Evolutionary conservation across 164 flowering plant species (phyloP), one percentile per base, ranked within the genome.

Genomic region (Dillenia suffruticosa): DNA sequence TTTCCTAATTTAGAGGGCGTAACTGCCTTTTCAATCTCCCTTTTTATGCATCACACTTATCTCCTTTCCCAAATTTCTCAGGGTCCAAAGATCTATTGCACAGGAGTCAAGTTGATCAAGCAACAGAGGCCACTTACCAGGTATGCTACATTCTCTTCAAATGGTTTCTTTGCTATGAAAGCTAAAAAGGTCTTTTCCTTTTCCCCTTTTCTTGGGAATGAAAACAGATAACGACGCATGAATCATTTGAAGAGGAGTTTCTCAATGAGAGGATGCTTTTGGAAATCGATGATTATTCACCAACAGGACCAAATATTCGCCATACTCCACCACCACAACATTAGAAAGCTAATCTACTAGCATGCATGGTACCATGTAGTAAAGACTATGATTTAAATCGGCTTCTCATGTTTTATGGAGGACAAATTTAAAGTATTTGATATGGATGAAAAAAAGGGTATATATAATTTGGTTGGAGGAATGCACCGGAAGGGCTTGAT

Each of bases 281-380:
- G 9, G 63, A 50, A 43, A 49, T 49, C 55, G 50, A 61, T n/a
- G 63, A 61, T 16, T 61, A 61, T 50, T 56, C 63, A 1, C 54
- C 54, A 26, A 49, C 55, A 5, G 63, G 63, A 61, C 54, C 63
- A 40, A 61, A 61, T 14, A 26, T 49, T 15, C 63, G 54, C n/a
- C 63, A 61, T 55, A 61, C 63, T 61, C 63, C 63, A 61, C 46
- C 48, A 19, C 53, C 63, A 22, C 63, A 5, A 2, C 3, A 2
- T 32, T 32, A 32, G 40, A 32, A 32, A 32, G 40, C 40, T 5
- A 32, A 32, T 32, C 6, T 32, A 32, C 40, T 5, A 32, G 5
- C 40, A 32, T 5, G 40, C 6, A 32, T 32, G 40, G 40, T 32
- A 32, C 40, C 40, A 32, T 4, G 40, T 32, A 32, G 40, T 32